A percentile compares a stretch with the other conserved stretches of the same genome.
phyloP scores from a whole-genome alignment of 176 grass and related monocot species.

The Ananas comosus region DNA sequence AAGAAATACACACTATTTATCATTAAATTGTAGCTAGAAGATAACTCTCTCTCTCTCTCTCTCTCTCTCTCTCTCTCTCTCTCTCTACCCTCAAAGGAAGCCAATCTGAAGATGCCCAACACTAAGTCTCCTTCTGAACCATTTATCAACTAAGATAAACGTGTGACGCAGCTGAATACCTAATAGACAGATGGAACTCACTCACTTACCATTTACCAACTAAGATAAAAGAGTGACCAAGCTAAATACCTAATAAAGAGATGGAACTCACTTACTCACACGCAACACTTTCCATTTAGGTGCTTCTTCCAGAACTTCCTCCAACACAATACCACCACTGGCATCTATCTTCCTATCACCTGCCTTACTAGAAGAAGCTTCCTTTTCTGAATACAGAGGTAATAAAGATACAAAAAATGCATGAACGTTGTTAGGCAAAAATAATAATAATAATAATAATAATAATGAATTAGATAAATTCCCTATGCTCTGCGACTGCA shows the following conservation, averaged over 20 bases:
- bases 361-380: constrained; percentile 30
- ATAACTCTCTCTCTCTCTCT: no score
- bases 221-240: not conserved
- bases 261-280: constrained; percentile 54
- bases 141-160: not conserved
- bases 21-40: no score
- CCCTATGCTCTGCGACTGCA: not conserved
- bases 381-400: constrained; percentile 21
- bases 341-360: constrained; percentile 19
- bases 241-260: constrained; percentile 10
- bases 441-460: not conserved
- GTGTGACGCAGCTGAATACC: not conserved
- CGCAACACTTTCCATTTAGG: constrained; percentile 92
- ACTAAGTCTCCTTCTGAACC: no score
- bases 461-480: not conserved
- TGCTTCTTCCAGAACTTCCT: constrained; percentile 91
- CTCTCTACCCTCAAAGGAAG: not conserved
- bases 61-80: no score
- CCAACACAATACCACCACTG: constrained; percentile 36
- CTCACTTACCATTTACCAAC: not conserved
- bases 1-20: no score
- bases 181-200: constrained; percentile 3
- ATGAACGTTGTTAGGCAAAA: not conserved
- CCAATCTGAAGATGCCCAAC: not conserved
- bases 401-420: not conserved